These are phyloP conservation scores for Termitomyces heimii DNA, from an alignment of 768 basidiomycete species.

Conservation along the genomic window DNA sequence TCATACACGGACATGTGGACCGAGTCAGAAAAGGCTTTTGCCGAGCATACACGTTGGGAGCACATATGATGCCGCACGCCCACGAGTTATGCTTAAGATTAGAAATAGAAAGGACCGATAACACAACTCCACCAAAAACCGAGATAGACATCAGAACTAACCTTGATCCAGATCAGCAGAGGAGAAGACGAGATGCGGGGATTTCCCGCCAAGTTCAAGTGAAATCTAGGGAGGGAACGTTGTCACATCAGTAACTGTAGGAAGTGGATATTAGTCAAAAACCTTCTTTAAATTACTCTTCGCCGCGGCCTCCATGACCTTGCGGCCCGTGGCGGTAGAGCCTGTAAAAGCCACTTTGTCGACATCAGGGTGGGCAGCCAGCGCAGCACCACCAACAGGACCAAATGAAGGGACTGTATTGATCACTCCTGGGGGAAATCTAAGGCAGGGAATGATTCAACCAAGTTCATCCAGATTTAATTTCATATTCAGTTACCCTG, in stretches of 20 bases:
- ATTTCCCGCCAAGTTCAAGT: conserved; percentile 92
- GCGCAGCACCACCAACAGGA: conserved; percentile 75
- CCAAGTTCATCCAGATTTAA: neutral
- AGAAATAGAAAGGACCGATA: neutral
- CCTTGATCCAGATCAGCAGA: conserved; percentile 89
- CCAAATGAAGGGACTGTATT: conserved; percentile 87
- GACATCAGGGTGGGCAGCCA: conserved; percentile 76
- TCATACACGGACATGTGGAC: neutral
- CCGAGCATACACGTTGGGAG: neutral
- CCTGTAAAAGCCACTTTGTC: conserved; percentile 98
- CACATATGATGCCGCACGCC: neutral
- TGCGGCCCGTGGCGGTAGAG: conserved; percentile 82
- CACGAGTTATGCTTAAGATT: neutral
- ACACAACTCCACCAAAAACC: neutral
- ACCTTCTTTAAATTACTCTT: conserved; percentile 94
- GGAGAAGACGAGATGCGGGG: conserved; percentile 84
- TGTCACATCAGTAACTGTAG: conserved; percentile 6
- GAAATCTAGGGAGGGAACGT: conserved; percentile 48
- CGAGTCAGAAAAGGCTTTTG: neutral
- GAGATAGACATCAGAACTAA: conserved; percentile 18
- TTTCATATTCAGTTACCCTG: conserved; percentile 49
- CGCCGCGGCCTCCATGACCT: conserved; percentile 88
- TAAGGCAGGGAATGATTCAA: conserved; percentile 20
- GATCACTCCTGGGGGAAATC: conserved; percentile 87
- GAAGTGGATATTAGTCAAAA: neutral